Percentiles rank a stretch among this genome's conserved stretches.
Evolutionary conservation across 495 filamentous ascomycete species (phyloP).

Genomic region (Filosporella fistucella): DNA sequence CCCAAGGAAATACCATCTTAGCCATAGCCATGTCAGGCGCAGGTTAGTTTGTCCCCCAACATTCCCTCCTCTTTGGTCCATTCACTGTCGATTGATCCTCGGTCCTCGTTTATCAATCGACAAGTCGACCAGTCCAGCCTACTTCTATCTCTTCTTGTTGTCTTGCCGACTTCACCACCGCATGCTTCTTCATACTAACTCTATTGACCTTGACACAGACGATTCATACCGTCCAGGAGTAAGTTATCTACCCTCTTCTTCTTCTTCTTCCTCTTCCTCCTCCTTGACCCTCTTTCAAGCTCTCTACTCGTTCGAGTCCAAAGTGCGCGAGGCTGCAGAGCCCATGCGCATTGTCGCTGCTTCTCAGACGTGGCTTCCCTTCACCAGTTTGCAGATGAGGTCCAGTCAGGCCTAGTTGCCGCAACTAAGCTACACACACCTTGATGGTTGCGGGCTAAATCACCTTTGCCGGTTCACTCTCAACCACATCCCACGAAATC

Average conservation of each 20-base stretch:
- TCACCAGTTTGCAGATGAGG: conserved; percentile 9
- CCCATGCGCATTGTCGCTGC: conserved; percentile 1
- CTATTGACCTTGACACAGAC: conserved; percentile 3
- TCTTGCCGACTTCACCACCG: too few relatives aligned
- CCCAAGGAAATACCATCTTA: conserved; percentile 3
- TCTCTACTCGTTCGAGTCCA: too few relatives aligned
- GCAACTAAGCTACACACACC: conserved; percentile 4
- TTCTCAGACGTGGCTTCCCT: conserved; percentile 1
- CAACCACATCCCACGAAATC: conserved; percentile 1
- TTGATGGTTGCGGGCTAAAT: conserved; percentile 7
- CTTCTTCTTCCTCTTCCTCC: background rate
- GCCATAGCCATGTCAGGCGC: conserved; percentile 13
- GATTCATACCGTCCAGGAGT: conserved; percentile 16
- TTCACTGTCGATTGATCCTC: conserved; percentile 5
- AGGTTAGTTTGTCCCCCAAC: conserved; percentile 11
- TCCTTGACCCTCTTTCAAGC: background rate
- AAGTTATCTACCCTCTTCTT: conserved; percentile 7
- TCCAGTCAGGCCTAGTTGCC: conserved; percentile 6
- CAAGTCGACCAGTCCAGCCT: too few relatives aligned
- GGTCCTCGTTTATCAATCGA: conserved; percentile 1
- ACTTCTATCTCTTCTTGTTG: too few relatives aligned
- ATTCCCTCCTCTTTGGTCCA: conserved; percentile 1
- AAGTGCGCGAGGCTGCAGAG: conserved; percentile 9
- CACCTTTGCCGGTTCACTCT: background rate
- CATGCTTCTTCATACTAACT: conserved; percentile 9